These are phyloP conservation scores for Fraxinus nigra DNA, from an alignment of 305 asterid species.

Conservation along the genomic window DNA sequence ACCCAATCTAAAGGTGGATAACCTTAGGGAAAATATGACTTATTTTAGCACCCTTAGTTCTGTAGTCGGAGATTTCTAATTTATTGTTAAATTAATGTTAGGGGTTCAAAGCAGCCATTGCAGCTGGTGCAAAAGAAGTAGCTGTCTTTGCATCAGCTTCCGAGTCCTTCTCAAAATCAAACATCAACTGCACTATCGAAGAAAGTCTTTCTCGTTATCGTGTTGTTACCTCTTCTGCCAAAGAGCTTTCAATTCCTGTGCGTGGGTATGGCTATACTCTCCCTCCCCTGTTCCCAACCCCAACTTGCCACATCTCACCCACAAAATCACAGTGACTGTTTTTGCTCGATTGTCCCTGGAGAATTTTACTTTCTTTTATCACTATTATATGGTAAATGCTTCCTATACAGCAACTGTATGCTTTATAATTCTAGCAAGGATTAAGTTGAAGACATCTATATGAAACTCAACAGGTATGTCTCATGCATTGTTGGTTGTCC, in stretches of 20 bases:
- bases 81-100: slow-evolving; percentile 21
- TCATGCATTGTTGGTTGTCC: slow-evolving; percentile 96
- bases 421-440: slow-evolving; percentile 23
- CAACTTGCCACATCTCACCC: not conserved
- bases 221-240: slow-evolving; percentile 74
- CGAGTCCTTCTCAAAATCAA: slow-evolving; percentile 86
- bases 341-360: not conserved
- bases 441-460: slow-evolving; percentile 15
- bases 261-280: slow-evolving; percentile 62
- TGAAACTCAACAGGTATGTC: slow-evolving; percentile 55
- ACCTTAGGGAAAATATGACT: not conserved
- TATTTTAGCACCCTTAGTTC: slow-evolving; percentile 8
- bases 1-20: slow-evolving; percentile 74
- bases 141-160: slow-evolving; percentile 98
- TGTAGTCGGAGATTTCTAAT: slow-evolving; percentile 13
- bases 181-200: slow-evolving; percentile 89
- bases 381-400: not conserved
- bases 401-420: not conserved
- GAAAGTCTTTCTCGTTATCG: slow-evolving; percentile 84
- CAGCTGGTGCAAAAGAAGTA: slow-evolving; percentile 94
- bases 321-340: not conserved
- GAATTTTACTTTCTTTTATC: not conserved
- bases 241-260: slow-evolving; percentile 74
- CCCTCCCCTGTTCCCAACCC: not conserved
- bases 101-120: slow-evolving; percentile 94